Base-by-base conservation (phyloP, 306 rosid species). In the Cucumis cinereus region DNA sequence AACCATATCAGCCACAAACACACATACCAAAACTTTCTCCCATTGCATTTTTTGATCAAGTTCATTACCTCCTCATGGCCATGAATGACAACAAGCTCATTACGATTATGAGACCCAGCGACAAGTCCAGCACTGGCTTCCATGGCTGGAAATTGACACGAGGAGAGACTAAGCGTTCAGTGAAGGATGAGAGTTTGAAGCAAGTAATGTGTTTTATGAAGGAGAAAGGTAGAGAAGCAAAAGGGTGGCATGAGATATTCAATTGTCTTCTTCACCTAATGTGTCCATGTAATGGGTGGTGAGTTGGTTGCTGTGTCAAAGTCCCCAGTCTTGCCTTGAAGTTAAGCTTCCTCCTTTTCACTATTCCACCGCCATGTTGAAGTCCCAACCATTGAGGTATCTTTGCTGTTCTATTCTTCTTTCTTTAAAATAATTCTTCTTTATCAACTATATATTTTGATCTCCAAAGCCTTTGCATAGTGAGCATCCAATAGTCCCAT, bases 71-170 rank as follows among this genome's bases (percentile, higher is more conserved):
- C 97, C 77, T 90, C 94, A 16, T 84, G 97, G 80, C 89, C 94
- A 47, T 83, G 95, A 76, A 94, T 90, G 86, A 88, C 93, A 26
- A 94, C 90, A 49, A 94, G 92, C 59, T 91, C 99, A 26, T 94
- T 94, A 82, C 92, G 90, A 87, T 92, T 85, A 79, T 89, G 89
- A 83, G 99, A 82, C 22, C 97, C 96, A 45, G 99, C 93, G 55
- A 94, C 96, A 38, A 92, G 96, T 28, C 99, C 97, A 41, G 95
- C 92, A 16, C 92, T 89, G 74, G 99, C 87, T 80, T 82, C 86
- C 92, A 89, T 83, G 84, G 71, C 15, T 70, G 75, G 55, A 13
- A 47, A 41, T 59, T 43, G 10, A 50, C 59, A 47, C 54, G 5
- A 14, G 24, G 59, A 4, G 74, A 24, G 26, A 72, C 28, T 28